phyloP scores from a whole-genome alignment of 164 flowering plant genomes.

The Vitis cinerea region DNA sequence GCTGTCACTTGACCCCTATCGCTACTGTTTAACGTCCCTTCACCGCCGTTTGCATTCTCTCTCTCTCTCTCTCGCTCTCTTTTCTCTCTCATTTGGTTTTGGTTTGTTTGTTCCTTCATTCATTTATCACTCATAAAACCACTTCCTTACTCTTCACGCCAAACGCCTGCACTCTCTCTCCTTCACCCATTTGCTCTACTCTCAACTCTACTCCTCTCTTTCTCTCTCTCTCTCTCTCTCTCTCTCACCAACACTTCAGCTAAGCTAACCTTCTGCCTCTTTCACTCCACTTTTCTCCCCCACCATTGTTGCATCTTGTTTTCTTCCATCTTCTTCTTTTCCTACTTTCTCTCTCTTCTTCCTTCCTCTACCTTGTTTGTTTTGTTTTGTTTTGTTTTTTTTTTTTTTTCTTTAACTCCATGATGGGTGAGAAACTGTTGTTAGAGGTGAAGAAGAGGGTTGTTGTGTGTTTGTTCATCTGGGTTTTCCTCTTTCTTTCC shows the following conservation, averaged over 20 bases:
- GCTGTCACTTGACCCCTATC: conserved; percentile 4
- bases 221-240: background rate
- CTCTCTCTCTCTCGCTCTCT: conserved; percentile 10
- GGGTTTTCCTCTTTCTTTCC: conserved; percentile 11
- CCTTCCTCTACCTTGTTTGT: background rate
- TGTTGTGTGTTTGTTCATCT: conserved; percentile 1
- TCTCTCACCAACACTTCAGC: background rate
- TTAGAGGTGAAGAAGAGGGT: conserved; percentile 13
- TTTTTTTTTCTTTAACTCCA: background rate
- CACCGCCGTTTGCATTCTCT: conserved; percentile 40
- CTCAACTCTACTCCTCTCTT: too few species aligned
- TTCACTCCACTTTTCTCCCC: conserved; percentile 51
- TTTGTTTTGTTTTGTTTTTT: conserved; percentile 3
- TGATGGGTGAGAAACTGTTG: background rate
- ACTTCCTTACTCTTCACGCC: conserved; percentile 68
- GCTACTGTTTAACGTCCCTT: conserved; percentile 33
- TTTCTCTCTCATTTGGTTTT: background rate
- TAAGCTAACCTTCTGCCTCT: too few species aligned
- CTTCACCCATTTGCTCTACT: background rate
- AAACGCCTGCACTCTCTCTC: conserved; percentile 49
- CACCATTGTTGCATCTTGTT: conserved; percentile 47
- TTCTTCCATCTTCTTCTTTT: conserved; percentile 11
- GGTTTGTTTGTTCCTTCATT: conserved; percentile 24
- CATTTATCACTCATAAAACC: conserved; percentile 22
- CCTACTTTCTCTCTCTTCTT: conserved; percentile 18